Evolutionary conservation across 768 basidiomycete species (phyloP), one percentile per base, ranked within the genome.

Genomic region (Trametes gibbosa): DNA sequence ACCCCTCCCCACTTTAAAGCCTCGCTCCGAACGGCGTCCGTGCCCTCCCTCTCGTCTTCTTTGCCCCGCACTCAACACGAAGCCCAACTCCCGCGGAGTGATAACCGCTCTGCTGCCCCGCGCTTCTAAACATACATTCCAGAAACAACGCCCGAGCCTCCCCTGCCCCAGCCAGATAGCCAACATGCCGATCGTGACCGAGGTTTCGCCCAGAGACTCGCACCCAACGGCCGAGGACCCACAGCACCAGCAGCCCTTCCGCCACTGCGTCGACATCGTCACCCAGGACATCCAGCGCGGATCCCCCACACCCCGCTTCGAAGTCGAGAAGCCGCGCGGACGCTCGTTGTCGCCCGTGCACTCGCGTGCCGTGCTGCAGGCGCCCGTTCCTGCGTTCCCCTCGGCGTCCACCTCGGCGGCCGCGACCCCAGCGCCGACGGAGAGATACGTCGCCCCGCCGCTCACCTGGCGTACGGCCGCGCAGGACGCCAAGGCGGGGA

Each of bases 401-500:
- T 34, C 46, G 23, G 19, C 23, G 19, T 46, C 56, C 40, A 34
- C 56, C 17, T 52, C 51, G 6, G 34, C 29, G 29, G 5, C 41
- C 25, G 24, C 43, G 14, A 35, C 57, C 13, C 40, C 52, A 16
- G 29, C 41, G 2, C 9, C 43, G 13, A 39, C 52, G 23, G 53
- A 40, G 35, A 46, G 37, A 46, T 60, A 56, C 48, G 42, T 53
- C 49, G 59, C 52, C 8, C 64, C 56, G 8, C 50, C 61, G 29
- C 53, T 58, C 50, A 60, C 62, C 10, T 63, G 62, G 62, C 49
- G 60, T 16, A 58, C 56, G 35, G 69, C 68, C 25, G 64, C 63
- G 2, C 41, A 55, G 17, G 69, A 70, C 42, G 63, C 65, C n/a
- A 59, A 46, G 27, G 66, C 64, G 23, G 68, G 67, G 39, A 56